phyloP scores from a whole-genome alignment of 2,329 filamentous ascomycete species.

The Trichoderma sp. region DNA sequence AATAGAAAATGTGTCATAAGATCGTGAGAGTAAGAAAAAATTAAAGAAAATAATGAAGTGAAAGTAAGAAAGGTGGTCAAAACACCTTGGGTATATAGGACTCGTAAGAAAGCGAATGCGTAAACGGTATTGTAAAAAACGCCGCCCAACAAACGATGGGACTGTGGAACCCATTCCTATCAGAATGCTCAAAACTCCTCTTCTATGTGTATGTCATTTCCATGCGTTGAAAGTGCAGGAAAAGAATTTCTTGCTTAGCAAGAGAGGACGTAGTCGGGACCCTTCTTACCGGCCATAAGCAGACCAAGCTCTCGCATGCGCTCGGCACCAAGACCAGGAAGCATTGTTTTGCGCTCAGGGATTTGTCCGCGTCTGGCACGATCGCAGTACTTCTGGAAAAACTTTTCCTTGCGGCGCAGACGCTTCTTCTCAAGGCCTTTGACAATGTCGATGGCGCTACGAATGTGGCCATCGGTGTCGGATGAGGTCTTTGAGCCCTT shows the following conservation, averaged over 20 bases:
- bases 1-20: conserved; percentile 22
- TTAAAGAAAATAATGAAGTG: background rate
- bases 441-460: conserved; percentile 96
- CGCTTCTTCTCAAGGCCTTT: conserved; percentile 95
- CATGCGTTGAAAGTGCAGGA: conserved; percentile 4
- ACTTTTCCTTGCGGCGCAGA: conserved; percentile 89
- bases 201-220: conserved; percentile 11
- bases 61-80: conserved; percentile 13
- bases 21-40: conserved; percentile 7
- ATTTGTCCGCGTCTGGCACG: conserved; percentile 73
- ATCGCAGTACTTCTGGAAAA: conserved; percentile 85
- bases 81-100: conserved; percentile 16
- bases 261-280: conserved; percentile 77
- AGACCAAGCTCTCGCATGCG: conserved; percentile 84
- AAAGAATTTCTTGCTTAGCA: conserved; percentile 53
- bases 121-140: conserved; percentile 14
- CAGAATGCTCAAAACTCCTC: conserved; percentile 17
- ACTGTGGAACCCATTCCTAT: conserved; percentile 28
- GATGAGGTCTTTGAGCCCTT: conserved; percentile 43
- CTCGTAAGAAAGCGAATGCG: background rate
- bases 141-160: conserved; percentile 16
- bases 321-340: conserved; percentile 85
- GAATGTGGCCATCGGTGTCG: conserved; percentile 65
- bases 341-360: conserved; percentile 62
- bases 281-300: conserved; percentile 80